Base-by-base conservation (phyloP, 192 early-diverging fungal genomes). In the Spinellus fusiger region DNA sequence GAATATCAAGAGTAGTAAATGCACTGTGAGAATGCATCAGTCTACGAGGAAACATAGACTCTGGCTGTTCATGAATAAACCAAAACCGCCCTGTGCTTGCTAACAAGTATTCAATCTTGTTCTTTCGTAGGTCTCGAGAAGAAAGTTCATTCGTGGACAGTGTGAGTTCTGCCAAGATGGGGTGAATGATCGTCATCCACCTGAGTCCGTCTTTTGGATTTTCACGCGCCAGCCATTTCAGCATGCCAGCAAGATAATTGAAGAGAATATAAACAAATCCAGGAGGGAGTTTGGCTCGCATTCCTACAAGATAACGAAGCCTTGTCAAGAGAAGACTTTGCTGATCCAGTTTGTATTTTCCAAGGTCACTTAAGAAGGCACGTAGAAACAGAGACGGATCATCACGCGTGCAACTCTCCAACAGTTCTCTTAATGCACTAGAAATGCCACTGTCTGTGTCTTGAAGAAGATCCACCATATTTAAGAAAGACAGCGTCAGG, bases 191-290 rank as follows among this genome's bases (percentile, higher is more conserved):
- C 1, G 61, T 56, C 65, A 84, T 68, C 13, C 79, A 53, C 4
- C 63, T 57, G 3, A 80, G 51, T 1, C 70, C 73, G 28, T 68
- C 53, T 6, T 65, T 56, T 23, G 71, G 77, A 4, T 68, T 73
- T 61, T 76, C 76, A 28, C 78, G 65, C 3, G 78, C 63, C 37
- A 71, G 73, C 79, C 82, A 84, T 59, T 84, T 84, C 1, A 84
- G 46, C 26, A 81, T 69, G 6, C 82, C 82, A 5, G 80, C 69
- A 2, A 84, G 60, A 56, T 81, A 73, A 31, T 84, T 84, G 63
- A 81, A 79, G 18, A 84, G 26, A 0, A 70, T 62, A 65, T 78
- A 71, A 0, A 77, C 64, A 59, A 84, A 81, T 0, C 59, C 76
- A 0, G 82, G 77, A 8, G 82, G 82, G 7, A 80, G 50, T 22